phyloP scores from a whole-genome alignment of 1,284 basidiomycete species.

The Marasmius tenuissimus region DNA sequence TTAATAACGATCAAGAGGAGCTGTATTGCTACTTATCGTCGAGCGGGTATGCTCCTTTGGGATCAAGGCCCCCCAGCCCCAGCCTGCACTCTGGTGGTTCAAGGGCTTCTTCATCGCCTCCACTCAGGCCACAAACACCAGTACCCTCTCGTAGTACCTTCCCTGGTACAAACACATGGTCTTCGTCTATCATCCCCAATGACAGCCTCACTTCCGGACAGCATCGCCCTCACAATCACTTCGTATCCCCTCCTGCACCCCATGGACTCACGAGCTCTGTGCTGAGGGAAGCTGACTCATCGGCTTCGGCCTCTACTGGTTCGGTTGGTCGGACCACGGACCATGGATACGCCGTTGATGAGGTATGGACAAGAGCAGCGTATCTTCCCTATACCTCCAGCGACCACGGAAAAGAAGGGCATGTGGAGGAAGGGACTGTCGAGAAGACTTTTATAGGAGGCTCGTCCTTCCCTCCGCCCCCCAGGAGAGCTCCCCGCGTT shows the following conservation, averaged over 20 bases:
- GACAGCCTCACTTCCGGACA: neutral
- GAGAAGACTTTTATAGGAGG: constrained; percentile 82
- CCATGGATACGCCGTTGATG: neutral
- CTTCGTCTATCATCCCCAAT: neutral
- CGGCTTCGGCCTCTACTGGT: neutral
- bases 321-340: neutral
- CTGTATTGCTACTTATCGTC: neutral
- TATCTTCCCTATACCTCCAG: neutral
- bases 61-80: neutral
- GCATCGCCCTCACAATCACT: constrained; percentile 28
- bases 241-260: constrained; percentile 60
- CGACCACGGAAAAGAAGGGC: constrained; percentile 26
- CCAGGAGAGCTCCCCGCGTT: too few species aligned
- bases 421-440: constrained; percentile 51
- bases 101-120: constrained; percentile 30
- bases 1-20: neutral
- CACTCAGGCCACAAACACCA: constrained; percentile 32
- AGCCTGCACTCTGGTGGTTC: neutral
- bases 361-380: too few species aligned
- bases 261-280: constrained; percentile 68
- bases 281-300: constrained; percentile 46
- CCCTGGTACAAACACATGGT: neutral
- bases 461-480: neutral
- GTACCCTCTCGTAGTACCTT: constrained; percentile 18
- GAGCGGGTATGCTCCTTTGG: neutral